A percentile compares a stretch with the other conserved stretches of the same genome.
Conservation (phyloP, 1,139 yeast species). For the Komagataea norvegica region DNA sequence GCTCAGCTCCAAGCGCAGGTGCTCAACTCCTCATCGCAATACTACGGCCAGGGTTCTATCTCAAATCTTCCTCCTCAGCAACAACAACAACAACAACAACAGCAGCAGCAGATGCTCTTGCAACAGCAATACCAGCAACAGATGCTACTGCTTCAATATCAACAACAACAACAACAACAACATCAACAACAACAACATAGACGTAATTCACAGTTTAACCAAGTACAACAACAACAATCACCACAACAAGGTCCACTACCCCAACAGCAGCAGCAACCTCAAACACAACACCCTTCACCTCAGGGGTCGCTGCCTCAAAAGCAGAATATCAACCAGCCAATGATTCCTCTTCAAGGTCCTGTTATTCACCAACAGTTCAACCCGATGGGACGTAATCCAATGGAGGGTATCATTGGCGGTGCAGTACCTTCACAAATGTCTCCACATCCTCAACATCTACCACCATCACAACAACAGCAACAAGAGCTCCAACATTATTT, state of each 20-base stretch:
- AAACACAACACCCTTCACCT: neutral
- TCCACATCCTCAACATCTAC: conserved; percentile 17
- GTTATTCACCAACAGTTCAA: conserved; percentile 12
- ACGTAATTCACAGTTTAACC: conserved; percentile 16
- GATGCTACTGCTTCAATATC: conserved; percentile 26
- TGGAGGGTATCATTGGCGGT: conserved; percentile 4
- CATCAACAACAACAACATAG: conserved; percentile 25
- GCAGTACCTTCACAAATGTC: conserved; percentile 6
- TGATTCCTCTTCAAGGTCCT: too few species aligned
- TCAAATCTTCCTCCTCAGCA: conserved; percentile 24
- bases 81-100: conserved; percentile 29
- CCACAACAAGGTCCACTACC: too few species aligned
- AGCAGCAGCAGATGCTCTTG: conserved; percentile 26
- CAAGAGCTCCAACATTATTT: conserved; percentile 10
- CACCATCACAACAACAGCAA: conserved; percentile 20
- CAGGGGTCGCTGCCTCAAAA: too few species aligned
- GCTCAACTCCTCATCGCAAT: conserved; percentile 4
- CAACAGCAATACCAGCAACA: conserved; percentile 28
- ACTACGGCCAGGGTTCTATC: neutral
- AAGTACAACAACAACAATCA: too few species aligned
- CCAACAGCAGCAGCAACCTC: conserved; percentile 13
- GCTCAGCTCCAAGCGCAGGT: conserved; percentile 22
- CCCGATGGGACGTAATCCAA: conserved; percentile 11
- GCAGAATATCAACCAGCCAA: too few species aligned
- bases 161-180: too few species aligned